Conservation (phyloP, 2,329 filamentous ascomycete species). For the Cladosporium austrohemisphaericum region DNA sequence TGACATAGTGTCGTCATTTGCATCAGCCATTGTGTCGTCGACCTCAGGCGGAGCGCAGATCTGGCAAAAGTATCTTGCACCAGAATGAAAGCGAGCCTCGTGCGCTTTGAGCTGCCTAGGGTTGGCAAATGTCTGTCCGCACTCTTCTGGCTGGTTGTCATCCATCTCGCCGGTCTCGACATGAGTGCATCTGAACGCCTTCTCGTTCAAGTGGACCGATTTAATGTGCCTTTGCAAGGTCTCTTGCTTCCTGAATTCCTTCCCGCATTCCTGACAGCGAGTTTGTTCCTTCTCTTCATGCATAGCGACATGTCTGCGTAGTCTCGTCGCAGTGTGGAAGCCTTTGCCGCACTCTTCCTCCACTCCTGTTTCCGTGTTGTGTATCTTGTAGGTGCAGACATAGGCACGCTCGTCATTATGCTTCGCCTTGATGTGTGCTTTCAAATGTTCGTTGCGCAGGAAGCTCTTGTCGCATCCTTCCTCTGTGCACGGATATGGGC, state of each 20-base stretch:
- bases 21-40: conserved; percentile 18
- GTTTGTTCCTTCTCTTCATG: conserved; percentile 67
- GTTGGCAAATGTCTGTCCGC: conserved; percentile 69
- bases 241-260: conserved; percentile 83
- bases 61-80: conserved; percentile 70
- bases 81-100: conserved; percentile 64
- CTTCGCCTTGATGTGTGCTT: conserved; percentile 77
- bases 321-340: conserved; percentile 74
- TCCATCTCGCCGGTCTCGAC: conserved; percentile 46
- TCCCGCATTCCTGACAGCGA: conserved; percentile 58
- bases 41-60: conserved; percentile 54
- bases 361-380: conserved; percentile 17
- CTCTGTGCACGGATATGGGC: conserved; percentile 70
- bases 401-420: conserved; percentile 70
- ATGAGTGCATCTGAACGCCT: conserved; percentile 67
- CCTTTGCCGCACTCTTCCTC: conserved; percentile 67
- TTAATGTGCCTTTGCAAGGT: conserved; percentile 81
- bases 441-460: conserved; percentile 79
- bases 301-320: conserved; percentile 72
- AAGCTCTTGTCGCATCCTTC: conserved; percentile 77
- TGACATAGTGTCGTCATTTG: conserved; percentile 34
- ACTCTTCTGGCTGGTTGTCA: conserved; percentile 44
- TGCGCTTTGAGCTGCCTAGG: conserved; percentile 69
- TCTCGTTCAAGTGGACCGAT: conserved; percentile 67
- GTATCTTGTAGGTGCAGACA: conserved; percentile 56